Base-by-base conservation (phyloP, 768 basidiomycete species). In the Piloderma croceum region DNA sequence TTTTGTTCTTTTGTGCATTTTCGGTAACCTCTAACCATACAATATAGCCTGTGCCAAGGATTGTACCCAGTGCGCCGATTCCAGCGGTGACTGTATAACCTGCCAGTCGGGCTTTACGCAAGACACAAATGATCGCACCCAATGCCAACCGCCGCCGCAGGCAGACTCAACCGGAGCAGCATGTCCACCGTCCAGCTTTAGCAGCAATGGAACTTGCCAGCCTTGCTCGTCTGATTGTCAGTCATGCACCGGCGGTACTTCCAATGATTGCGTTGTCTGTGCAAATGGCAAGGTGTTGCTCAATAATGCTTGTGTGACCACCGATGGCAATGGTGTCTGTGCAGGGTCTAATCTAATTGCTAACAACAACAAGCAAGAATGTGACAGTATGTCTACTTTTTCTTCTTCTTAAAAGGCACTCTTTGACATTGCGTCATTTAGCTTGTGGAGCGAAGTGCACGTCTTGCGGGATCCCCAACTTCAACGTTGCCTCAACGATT, bases 391-490 rank as follows among this genome's bases (percentile, higher is more conserved):
- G 83, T 71, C 27, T 38, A 20, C n/a, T 24, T 37, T 34, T 41
- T 5, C 21, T 25, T 31, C 35, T 31, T 41, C 13, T 17, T 36
- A 13, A 12, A n/a, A 1, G 25, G 23, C 33, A 17, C 17, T 35
- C 19, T 45, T 20, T 29, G 39, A 22, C 48, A 36, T 41, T 39
- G 18, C 21, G 42, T 31, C 42, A 39, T 45, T 23, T 48, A 91
- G 88, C 75, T 41, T 91, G 91, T 56, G 89, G 89, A 6, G 68
- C 83, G 2, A 84, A 84, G 58, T 93, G 90, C 55, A 84, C 83
- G 7, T 68, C 77, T 3, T 93, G 90, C 64, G 64, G 70, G 41
- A 87, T 89, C 45, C 68, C 83, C 5, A 76, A 73, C 48, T 92
- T 92, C 57, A 81, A 56, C 44, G 69, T 72, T 9, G 74, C 73